Conservation (phyloP, 495 filamentous ascomycete species). For the Xylaria acuta region DNA sequence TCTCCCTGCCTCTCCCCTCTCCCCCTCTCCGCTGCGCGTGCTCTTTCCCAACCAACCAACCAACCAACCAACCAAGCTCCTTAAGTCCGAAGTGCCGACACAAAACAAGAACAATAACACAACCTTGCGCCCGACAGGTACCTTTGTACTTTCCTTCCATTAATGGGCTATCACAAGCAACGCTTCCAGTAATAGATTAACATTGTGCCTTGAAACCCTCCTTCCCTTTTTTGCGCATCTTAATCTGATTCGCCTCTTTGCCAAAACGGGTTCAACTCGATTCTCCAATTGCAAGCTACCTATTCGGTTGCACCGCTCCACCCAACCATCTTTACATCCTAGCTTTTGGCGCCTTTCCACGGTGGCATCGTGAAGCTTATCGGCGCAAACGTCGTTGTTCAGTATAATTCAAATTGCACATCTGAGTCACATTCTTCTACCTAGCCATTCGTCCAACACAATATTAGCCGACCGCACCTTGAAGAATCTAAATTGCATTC, state of each 20-base stretch:
- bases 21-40: slow-evolving; percentile 41
- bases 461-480: neutral
- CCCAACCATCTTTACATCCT: neutral
- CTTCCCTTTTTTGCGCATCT: slow-evolving; percentile 14
- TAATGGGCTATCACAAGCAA: slow-evolving; percentile 25
- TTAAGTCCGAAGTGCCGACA: slow-evolving; percentile 31
- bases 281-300: slow-evolving; percentile 22
- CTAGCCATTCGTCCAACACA: no score
- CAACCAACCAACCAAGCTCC: slow-evolving; percentile 41
- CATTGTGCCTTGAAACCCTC: slow-evolving; percentile 17
- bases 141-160: slow-evolving; percentile 28
- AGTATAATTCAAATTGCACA: neutral
- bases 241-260: slow-evolving; percentile 27
- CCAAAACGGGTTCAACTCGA: slow-evolving; percentile 28
- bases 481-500: neutral
- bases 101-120: slow-evolving; percentile 25
- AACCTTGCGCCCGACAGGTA: slow-evolving; percentile 20
- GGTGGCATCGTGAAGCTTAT: slow-evolving; percentile 28
- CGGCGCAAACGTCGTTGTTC: slow-evolving; percentile 14
- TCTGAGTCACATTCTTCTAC: neutral
- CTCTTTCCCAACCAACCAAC: slow-evolving; percentile 39
- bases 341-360: neutral
- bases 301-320: slow-evolving; percentile 12
- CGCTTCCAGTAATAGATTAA: slow-evolving; percentile 28
- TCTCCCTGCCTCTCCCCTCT: slow-evolving; percentile 45